These are phyloP conservation scores for Blastobotrys apis DNA, from an alignment of 1,139 yeast genomes.

Conservation along the genomic window DNA sequence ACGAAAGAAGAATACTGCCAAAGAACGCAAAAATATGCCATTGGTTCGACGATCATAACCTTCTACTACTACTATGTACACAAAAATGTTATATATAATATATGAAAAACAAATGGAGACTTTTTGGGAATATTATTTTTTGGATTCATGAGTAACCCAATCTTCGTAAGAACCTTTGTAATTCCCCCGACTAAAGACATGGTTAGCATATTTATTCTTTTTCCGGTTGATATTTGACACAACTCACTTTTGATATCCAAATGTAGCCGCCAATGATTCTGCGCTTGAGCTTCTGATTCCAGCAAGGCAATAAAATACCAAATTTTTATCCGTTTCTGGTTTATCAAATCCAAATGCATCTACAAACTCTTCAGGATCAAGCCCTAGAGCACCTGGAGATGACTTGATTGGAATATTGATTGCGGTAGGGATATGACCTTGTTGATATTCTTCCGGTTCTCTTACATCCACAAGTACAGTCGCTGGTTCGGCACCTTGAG, in stretches of 20 bases:
- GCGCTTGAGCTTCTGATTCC: conserved; percentile 92
- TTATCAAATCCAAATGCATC: conserved; percentile 80
- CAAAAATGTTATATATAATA: neutral
- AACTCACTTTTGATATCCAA: conserved; percentile 63
- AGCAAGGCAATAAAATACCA: conserved; percentile 87
- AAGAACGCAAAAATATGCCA: conserved; percentile 74
- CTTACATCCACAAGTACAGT: conserved; percentile 78
- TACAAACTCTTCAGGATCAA: conserved; percentile 71
- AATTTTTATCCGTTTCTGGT: conserved; percentile 65
- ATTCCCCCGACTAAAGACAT: conserved; percentile 40
- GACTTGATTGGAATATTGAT: conserved; percentile 86
- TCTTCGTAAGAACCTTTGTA: conserved; percentile 81
- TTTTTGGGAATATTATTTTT: conserved; percentile 1
- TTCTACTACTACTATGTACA: neutral
- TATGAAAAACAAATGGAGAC: too few species aligned
- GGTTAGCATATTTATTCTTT: conserved; percentile 3
- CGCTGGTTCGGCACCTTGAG: conserved; percentile 41
- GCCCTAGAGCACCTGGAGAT: conserved; percentile 89
- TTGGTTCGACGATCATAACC: conserved; percentile 26
- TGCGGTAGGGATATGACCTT: conserved; percentile 75
- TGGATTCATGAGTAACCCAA: conserved; percentile 57
- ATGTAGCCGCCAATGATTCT: conserved; percentile 84
- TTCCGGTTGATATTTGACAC: conserved; percentile 47
- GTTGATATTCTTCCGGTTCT: conserved; percentile 76
- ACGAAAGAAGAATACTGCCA: conserved; percentile 88